Conservation (phyloP, 345 rosid species). For the Eucalyptus grandis region DNA sequence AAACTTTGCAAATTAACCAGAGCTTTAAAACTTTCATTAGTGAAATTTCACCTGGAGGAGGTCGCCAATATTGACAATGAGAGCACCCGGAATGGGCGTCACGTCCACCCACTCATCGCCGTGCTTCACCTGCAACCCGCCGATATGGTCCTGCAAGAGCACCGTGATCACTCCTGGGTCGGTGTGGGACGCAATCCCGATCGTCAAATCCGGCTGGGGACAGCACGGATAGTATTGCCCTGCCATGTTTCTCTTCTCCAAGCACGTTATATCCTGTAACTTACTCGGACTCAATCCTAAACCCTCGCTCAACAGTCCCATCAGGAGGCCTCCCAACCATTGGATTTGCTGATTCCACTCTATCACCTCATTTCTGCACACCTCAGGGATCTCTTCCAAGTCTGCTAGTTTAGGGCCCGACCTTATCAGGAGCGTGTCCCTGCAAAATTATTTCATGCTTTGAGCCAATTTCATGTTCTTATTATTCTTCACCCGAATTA, state of each 20-base stretch:
- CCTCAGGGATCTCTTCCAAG: constrained; percentile 23
- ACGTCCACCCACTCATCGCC: constrained; percentile 35
- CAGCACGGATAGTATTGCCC: constrained; percentile 40
- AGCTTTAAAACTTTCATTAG: not conserved
- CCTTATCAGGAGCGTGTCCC: constrained; percentile 33
- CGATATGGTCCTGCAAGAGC: constrained; percentile 21
- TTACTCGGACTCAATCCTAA: constrained; percentile 12
- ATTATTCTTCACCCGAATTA: not conserved
- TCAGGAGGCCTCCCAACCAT: constrained; percentile 14
- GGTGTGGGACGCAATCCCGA: constrained; percentile 25
- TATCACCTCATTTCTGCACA: constrained; percentile 18
- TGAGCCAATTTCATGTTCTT: not conserved
- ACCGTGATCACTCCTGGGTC: constrained; percentile 36
- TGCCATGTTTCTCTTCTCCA: constrained; percentile 21
- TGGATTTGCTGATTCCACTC: constrained; percentile 16
- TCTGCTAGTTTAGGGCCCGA: constrained; percentile 4
- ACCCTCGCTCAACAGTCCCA: constrained; percentile 35
- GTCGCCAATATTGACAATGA: constrained; percentile 38
- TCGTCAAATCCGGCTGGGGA: constrained; percentile 46
- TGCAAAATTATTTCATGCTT: not conserved
- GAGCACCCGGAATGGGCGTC: constrained; percentile 29
- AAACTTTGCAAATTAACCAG: not conserved
- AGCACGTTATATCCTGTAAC: constrained; percentile 20
- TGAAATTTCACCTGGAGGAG: constrained; percentile 21
- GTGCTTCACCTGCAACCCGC: constrained; percentile 44